These are phyloP conservation scores for Xylariaceae sp. DNA, from an alignment of 2,329 filamentous ascomycete species.

Conservation along the genomic window DNA sequence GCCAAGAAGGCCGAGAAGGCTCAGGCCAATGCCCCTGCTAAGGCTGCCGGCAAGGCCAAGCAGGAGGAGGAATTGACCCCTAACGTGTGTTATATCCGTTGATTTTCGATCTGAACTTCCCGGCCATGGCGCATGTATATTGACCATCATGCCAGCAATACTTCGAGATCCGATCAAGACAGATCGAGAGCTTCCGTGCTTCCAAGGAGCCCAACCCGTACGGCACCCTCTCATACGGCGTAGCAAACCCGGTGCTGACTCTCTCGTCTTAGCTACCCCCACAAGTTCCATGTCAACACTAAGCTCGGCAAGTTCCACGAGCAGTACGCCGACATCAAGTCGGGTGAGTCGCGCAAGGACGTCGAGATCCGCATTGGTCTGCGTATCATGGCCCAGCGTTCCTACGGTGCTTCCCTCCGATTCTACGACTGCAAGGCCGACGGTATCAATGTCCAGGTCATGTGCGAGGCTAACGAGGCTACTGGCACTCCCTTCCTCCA, in stretches of 20 bases:
- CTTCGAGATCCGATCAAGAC: slow-evolving; percentile 89
- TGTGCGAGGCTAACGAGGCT: slow-evolving; percentile 83
- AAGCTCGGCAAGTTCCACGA: slow-evolving; percentile 74
- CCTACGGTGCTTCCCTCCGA: slow-evolving; percentile 75
- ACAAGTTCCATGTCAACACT: slow-evolving; percentile 85
- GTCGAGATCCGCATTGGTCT: slow-evolving; percentile 72
- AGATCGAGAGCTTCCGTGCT: slow-evolving; percentile 68
- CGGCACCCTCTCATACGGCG: not conserved
- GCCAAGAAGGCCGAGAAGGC: slow-evolving; percentile 69
- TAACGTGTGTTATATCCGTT: slow-evolving; percentile 46
- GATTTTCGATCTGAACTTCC: not conserved
- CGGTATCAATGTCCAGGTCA: slow-evolving; percentile 73
- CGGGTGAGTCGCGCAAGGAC: slow-evolving; percentile 75
- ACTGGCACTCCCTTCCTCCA: slow-evolving; percentile 69
- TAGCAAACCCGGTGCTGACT: not conserved
- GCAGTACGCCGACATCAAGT: slow-evolving; percentile 76
- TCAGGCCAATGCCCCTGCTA: slow-evolving; percentile 40
- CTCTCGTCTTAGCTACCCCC: slow-evolving; percentile 60
- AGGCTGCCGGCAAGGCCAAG: slow-evolving; percentile 49
- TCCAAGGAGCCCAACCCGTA: slow-evolving; percentile 64
- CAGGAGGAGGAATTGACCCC: slow-evolving; percentile 74
- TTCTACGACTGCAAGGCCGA: slow-evolving; percentile 73
- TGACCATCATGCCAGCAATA: slow-evolving; percentile 46
- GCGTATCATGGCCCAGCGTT: slow-evolving; percentile 83
- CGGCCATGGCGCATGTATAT: not conserved